A percentile compares a stretch with the other conserved stretches of the same genome.
phyloP scores from a whole-genome alignment of 352 stramenopile species.

The Phytopythium ostracodes region DNA sequence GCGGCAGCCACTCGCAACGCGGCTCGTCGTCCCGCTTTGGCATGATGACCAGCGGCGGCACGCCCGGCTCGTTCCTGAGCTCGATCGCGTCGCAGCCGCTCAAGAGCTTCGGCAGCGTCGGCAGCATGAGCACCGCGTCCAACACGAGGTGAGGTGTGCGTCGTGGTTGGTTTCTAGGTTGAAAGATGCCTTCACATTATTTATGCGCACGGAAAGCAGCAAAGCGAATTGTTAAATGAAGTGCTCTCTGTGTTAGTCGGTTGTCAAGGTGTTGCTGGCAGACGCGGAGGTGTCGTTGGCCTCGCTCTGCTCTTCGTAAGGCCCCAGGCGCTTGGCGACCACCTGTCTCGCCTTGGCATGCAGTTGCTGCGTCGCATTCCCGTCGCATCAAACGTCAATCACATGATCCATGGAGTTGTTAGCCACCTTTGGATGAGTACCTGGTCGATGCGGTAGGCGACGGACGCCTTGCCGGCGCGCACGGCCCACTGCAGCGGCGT shows the following conservation, averaged over 20 bases:
- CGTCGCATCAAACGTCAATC: not conserved
- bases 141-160: slow-evolving; percentile 6
- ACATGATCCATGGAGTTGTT: not conserved
- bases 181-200: slow-evolving; percentile 4
- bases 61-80: slow-evolving; percentile 30
- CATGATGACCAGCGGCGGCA: slow-evolving; percentile 15
- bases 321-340: slow-evolving; percentile 8
- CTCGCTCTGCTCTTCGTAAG: not conserved
- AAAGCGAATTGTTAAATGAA: not conserved
- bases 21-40: slow-evolving; percentile 28
- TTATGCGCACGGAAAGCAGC: slow-evolving; percentile 6
- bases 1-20: slow-evolving; percentile 21
- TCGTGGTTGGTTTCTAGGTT: not conserved
- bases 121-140: slow-evolving; percentile 43
- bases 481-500: slow-evolving; percentile 74
- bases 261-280: not conserved
- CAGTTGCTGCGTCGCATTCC: slow-evolving; percentile 27
- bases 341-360: slow-evolving; percentile 37
- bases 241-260: not conserved
- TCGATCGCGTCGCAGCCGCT: slow-evolving; percentile 37
- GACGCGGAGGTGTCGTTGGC: not conserved
- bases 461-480: slow-evolving; percentile 56
- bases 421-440: slow-evolving; percentile 10
- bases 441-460: slow-evolving; percentile 75
- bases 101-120: slow-evolving; percentile 65